Percentiles rank a stretch among this genome's conserved stretches.
phyloP scores from a whole-genome alignment of 148 eudicot genomes.

The Chenopodium formosanum region DNA sequence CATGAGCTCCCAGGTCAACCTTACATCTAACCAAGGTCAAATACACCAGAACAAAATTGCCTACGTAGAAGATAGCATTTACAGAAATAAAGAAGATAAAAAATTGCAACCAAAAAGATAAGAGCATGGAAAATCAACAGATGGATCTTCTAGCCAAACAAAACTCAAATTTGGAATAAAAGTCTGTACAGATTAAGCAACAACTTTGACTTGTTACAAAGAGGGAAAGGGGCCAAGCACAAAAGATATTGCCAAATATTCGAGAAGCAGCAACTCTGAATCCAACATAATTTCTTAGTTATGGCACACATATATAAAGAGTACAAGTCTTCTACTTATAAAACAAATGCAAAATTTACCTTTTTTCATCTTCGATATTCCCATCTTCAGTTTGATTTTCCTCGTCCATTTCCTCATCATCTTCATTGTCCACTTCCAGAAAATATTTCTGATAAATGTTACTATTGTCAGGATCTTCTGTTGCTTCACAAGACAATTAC shows the following conservation, averaged over 20 bases:
- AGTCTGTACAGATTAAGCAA: background rate
- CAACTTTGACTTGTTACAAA: background rate
- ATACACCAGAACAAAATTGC: background rate
- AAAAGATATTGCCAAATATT: background rate
- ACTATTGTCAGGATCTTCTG: slow-evolving; percentile 5
- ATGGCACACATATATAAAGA: too few relatives aligned
- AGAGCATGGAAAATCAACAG: background rate
- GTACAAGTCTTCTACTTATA: background rate
- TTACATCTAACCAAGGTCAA: background rate
- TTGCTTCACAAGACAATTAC: background rate
- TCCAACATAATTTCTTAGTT: background rate
- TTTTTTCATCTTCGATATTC: slow-evolving; percentile 49
- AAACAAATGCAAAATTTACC: slow-evolving; percentile 33
- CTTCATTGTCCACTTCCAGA: slow-evolving; percentile 71
- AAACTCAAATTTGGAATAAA: background rate
- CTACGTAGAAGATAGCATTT: background rate
- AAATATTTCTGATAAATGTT: slow-evolving; percentile 59
- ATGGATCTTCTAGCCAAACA: background rate
- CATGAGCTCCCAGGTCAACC: background rate
- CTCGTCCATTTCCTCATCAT: slow-evolving; percentile 53
- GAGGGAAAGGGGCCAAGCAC: background rate
- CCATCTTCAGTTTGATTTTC: slow-evolving; percentile 37
- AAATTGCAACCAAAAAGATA: background rate
- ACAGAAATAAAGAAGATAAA: background rate
- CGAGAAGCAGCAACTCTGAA: background rate